Percentiles rank a stretch among this genome's conserved stretches.
Conservation (phyloP, 805 yeast species). For the Hanseniaspora pseudoguilliermondii region DNA sequence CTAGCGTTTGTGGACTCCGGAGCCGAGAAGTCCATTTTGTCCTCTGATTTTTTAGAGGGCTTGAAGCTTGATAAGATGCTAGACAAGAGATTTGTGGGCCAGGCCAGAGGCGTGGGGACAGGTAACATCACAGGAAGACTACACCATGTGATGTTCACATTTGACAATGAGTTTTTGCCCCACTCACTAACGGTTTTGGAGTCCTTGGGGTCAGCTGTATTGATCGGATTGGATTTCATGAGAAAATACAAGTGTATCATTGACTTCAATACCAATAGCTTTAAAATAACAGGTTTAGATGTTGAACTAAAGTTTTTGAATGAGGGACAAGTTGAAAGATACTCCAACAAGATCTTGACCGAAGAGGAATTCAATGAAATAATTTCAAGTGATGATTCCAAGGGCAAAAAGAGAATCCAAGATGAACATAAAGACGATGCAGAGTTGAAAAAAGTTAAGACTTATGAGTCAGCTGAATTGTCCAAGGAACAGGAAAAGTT, state of each 20-base stretch:
- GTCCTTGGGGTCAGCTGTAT: constrained; percentile 40
- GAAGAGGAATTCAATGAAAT: constrained; percentile 17
- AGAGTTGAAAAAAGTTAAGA: neutral
- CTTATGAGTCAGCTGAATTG: neutral
- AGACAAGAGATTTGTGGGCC: constrained; percentile 68
- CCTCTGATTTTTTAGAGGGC: constrained; percentile 60
- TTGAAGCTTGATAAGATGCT: constrained; percentile 60
- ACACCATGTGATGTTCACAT: constrained; percentile 75
- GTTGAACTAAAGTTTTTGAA: constrained; percentile 58
- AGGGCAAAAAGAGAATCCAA: neutral
- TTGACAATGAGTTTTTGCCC: constrained; percentile 53
- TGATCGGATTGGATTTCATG: constrained; percentile 85
- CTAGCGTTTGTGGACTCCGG: constrained; percentile 96
- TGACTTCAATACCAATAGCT: constrained; percentile 53
- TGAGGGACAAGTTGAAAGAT: constrained; percentile 55
- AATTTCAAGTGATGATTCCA: neutral
- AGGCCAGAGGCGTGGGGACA: constrained; percentile 84
- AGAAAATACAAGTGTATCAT: constrained; percentile 74
- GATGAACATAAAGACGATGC: neutral
- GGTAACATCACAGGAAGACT: constrained; percentile 68
- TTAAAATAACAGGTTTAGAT: constrained; percentile 47
- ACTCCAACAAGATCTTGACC: constrained; percentile 16
- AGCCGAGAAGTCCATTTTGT: constrained; percentile 79
- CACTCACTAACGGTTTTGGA: constrained; percentile 65
- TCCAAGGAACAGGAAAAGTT: neutral